These are phyloP conservation scores for Rheum nobile DNA, from an alignment of 148 eudicot genomes.

Conservation along the genomic window DNA sequence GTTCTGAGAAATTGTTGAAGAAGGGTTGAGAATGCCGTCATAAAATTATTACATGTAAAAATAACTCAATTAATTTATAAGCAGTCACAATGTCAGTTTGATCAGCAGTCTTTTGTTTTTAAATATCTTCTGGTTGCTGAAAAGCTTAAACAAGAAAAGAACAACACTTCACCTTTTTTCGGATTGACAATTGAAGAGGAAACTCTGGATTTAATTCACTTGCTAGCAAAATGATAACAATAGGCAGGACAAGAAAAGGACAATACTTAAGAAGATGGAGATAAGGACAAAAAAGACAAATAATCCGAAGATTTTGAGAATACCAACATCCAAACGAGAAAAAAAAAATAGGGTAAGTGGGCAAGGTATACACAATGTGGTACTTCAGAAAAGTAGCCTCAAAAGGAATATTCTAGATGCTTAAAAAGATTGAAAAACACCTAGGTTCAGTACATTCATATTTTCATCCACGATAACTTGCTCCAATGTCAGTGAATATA, in stretches of 20 bases:
- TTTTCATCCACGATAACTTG: neutral
- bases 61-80: neutral
- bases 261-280: neutral
- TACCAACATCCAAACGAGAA: neutral
- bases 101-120: neutral
- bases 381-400: neutral
- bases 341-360: too few relatives aligned
- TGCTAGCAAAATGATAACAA: neutral
- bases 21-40: neutral
- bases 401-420: neutral
- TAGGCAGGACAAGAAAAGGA: neutral
- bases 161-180: neutral
- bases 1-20: neutral
- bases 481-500: too few relatives aligned
- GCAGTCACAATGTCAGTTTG: neutral
- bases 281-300: neutral
- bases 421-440: neutral
- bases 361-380: too few relatives aligned
- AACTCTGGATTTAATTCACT: neutral
- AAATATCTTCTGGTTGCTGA: neutral
- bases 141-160: neutral
- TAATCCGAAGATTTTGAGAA: neutral
- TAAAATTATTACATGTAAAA: neutral
- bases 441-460: neutral
- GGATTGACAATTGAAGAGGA: neutral